Conservation (phyloP, 1,284 basidiomycete species). For the Marasmius tenuissimus region DNA sequence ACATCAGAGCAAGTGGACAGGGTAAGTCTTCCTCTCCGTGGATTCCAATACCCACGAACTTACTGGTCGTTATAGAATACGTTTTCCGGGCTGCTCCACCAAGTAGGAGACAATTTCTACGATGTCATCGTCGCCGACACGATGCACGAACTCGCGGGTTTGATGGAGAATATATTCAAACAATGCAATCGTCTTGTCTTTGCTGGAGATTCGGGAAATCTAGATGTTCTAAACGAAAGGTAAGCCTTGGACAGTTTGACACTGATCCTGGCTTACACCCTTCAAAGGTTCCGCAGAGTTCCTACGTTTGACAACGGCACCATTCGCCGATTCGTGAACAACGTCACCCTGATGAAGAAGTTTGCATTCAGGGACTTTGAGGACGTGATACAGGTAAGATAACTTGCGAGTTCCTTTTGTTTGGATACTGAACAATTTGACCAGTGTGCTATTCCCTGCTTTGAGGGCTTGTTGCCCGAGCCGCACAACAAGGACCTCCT, state of each 20-base stretch:
- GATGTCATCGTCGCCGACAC: neutral
- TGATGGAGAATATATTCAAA: neutral
- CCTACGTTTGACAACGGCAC: slow-evolving; percentile 10
- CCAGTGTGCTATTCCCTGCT: slow-evolving; percentile 22
- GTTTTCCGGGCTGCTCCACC: neutral
- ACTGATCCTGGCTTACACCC: too few species aligned
- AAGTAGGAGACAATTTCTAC: neutral
- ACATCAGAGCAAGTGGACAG: neutral
- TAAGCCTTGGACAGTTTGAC: too few species aligned
- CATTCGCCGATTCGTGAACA: slow-evolving; percentile 26
- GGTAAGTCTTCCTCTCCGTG: neutral
- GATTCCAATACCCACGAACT: too few species aligned
- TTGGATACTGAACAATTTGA: neutral
- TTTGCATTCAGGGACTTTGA: slow-evolving; percentile 32
- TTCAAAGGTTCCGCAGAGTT: too few species aligned
- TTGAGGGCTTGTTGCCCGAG: slow-evolving; percentile 21
- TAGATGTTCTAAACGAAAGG: neutral
- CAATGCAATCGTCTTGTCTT: neutral
- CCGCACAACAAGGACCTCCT: slow-evolving; percentile 7
- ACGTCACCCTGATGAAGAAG: slow-evolving; percentile 30
- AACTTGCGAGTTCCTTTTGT: neutral
- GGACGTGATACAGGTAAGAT: slow-evolving; percentile 34
- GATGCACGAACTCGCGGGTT: neutral
- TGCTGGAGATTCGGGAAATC: neutral
- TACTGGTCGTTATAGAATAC: neutral